These are phyloP conservation scores for Colletotrichum scovillei DNA, from an alignment of 2,329 filamentous ascomycete genomes.

Conservation along the genomic window DNA sequence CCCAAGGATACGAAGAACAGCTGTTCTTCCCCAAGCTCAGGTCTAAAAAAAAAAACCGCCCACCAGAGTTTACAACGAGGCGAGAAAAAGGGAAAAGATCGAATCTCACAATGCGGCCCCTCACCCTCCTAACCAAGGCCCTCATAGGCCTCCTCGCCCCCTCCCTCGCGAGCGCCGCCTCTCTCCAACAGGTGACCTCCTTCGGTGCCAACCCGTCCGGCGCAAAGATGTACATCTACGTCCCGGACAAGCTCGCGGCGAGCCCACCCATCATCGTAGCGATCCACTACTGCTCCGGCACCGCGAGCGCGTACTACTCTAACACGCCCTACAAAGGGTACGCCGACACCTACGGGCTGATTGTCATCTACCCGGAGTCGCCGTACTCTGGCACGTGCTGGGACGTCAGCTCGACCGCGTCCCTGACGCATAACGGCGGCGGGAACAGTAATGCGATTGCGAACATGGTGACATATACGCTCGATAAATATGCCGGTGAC, in stretches of 20 bases:
- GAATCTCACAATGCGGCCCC: background rate
- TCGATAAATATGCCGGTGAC: constrained; percentile 64
- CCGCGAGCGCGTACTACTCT: constrained; percentile 59
- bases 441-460: constrained; percentile 67
- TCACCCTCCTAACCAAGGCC: constrained; percentile 1
- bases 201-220: constrained; percentile 49
- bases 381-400: constrained; percentile 66
- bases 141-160: constrained; percentile 21
- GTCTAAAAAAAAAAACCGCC: background rate
- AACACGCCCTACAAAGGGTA: constrained; percentile 59
- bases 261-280: constrained; percentile 61
- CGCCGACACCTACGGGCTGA: constrained; percentile 54
- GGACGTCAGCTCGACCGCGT: constrained; percentile 64
- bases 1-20: background rate
- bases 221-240: constrained; percentile 43
- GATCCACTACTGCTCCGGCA: constrained; percentile 65
- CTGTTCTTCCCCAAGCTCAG: background rate
- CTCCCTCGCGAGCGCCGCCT: constrained; percentile 38
- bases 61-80: too few species aligned
- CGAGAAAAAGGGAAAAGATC: background rate
- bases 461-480: constrained; percentile 68
- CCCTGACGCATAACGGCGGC: constrained; percentile 66
- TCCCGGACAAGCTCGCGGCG: constrained; percentile 42
- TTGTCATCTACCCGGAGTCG: constrained; percentile 66
- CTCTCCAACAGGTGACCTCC: constrained; percentile 50